Evolutionary conservation across 1,284 basidiomycete species (phyloP).

Genomic region (Trametes sp.): DNA sequence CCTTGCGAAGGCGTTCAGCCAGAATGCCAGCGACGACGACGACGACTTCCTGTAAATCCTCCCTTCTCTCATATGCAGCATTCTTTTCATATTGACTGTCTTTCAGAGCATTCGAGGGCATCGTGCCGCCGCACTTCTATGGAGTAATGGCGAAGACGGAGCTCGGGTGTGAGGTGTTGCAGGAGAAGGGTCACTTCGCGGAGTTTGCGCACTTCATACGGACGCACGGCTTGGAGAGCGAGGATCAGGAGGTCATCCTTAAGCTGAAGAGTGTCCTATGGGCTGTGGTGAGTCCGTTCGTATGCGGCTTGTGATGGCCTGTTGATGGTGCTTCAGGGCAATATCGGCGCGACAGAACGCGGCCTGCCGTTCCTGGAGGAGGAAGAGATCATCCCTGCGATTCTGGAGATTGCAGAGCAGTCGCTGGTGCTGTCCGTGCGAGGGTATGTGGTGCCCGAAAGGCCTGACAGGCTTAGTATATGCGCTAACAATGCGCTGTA

Average conservation of each 20-base stretch:
- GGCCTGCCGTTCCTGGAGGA: conserved; percentile 96
- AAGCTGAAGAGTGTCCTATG: conserved; percentile 96
- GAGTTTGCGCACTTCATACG: conserved; percentile 94
- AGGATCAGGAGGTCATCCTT: conserved; percentile 84
- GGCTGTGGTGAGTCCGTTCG: conserved; percentile 80
- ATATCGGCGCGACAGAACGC: conserved; percentile 89
- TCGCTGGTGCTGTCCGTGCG: conserved; percentile 91
- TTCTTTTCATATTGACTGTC: conserved; percentile 3
- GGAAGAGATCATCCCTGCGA: conserved; percentile 89
- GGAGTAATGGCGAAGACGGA: conserved; percentile 97
- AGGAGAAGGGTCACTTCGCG: conserved; percentile 89
- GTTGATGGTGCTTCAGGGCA: conserved; percentile 69
- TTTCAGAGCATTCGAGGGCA: conserved; percentile 83
- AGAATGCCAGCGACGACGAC: conserved; percentile 64
- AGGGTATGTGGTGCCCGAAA: conserved; percentile 78
- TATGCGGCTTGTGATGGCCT: not conserved
- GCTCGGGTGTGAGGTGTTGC: conserved; percentile 89
- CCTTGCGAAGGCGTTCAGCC: conserved; percentile 78
- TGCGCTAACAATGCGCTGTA: conserved; percentile 41
- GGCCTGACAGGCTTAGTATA: not conserved
- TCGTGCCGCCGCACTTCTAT: conserved; percentile 95
- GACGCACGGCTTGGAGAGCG: conserved; percentile 84
- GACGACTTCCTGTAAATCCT: conserved; percentile 65
- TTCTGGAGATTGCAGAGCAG: conserved; percentile 91
- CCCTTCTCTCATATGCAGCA: not conserved